Evolutionary conservation across 345 rosid genomes (phyloP).

Genomic region (Eucalyptus camaldulensis): DNA sequence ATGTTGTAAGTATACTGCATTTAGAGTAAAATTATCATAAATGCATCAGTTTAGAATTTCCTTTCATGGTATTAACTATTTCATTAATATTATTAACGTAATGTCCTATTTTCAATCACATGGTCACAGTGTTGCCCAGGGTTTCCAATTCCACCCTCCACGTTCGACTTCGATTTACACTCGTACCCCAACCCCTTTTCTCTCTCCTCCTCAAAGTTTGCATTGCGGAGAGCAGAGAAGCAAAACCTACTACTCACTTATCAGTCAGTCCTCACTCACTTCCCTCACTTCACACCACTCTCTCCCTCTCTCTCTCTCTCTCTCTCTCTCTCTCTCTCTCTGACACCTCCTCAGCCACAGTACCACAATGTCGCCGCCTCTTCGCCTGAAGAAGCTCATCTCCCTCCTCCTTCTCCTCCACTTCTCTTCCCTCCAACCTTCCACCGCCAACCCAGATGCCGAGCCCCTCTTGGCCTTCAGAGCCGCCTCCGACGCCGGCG

Average conservation of each 20-base stretch:
- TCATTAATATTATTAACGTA: not conserved
- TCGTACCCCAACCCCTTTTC: not conserved
- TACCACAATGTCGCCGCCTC: not conserved
- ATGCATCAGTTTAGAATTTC: rapidly evolving
- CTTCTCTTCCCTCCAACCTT: slow-evolving; percentile 1
- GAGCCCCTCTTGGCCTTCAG: slow-evolving; percentile 42
- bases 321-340: not conserved
- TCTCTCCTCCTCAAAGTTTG: not conserved
- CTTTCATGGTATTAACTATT: no score
- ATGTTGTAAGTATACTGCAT: no score
- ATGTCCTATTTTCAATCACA: not conserved
- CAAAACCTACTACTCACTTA: not conserved
- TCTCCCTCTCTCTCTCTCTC: not conserved
- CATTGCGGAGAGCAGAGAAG: not conserved
- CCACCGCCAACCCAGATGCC: slow-evolving; percentile 30
- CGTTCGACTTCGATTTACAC: not conserved
- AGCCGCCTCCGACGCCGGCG: slow-evolving; percentile 28
- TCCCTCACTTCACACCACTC: not conserved
- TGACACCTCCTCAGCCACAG: not conserved
- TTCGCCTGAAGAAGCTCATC: not conserved
- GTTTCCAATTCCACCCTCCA: not conserved
- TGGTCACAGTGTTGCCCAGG: not conserved
- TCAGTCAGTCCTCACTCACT: not conserved
- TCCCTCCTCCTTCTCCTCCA: not conserved
- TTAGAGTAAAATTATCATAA: no score